A percentile compares a stretch with the other conserved stretches of the same genome.
Conservation (phyloP, 805 yeast genomes). For the Pichia exigua region DNA sequence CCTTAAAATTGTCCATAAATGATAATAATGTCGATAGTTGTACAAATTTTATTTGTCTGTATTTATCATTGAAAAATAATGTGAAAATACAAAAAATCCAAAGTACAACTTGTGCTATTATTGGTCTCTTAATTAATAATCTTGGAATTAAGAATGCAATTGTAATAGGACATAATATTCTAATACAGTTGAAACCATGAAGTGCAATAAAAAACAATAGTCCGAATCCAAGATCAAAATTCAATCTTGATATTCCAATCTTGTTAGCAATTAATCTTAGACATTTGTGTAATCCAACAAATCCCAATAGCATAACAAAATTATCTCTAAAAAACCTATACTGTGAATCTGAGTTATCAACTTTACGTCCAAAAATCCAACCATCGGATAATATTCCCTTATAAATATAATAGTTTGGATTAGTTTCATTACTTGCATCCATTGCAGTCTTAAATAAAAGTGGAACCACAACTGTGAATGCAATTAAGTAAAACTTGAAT, state of each 20-base stretch:
- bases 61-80: constrained; percentile 68
- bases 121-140: constrained; percentile 25
- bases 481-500: constrained; percentile 57
- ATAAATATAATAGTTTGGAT: constrained; percentile 63
- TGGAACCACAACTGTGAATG: constrained; percentile 68
- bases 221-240: constrained; percentile 73
- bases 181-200: constrained; percentile 71
- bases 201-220: constrained; percentile 57
- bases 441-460: constrained; percentile 74
- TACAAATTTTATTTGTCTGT: constrained; percentile 46
- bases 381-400: constrained; percentile 62
- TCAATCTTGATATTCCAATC: constrained; percentile 32
- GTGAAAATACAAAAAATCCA: constrained; percentile 82
- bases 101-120: constrained; percentile 35
- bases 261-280: constrained; percentile 36
- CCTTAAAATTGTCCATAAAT: constrained; percentile 59
- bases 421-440: constrained; percentile 68
- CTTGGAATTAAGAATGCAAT: constrained; percentile 47
- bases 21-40: constrained; percentile 33
- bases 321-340: constrained; percentile 83
- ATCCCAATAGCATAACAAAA: constrained; percentile 49
- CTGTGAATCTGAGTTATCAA: constrained; percentile 88
- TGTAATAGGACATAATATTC: constrained; percentile 50
- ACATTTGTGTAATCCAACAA: constrained; percentile 46
- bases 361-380: constrained; percentile 85